phyloP scores from a whole-genome alignment of 169 alveolate genomes.

The Sarcocystis neurona region DNA sequence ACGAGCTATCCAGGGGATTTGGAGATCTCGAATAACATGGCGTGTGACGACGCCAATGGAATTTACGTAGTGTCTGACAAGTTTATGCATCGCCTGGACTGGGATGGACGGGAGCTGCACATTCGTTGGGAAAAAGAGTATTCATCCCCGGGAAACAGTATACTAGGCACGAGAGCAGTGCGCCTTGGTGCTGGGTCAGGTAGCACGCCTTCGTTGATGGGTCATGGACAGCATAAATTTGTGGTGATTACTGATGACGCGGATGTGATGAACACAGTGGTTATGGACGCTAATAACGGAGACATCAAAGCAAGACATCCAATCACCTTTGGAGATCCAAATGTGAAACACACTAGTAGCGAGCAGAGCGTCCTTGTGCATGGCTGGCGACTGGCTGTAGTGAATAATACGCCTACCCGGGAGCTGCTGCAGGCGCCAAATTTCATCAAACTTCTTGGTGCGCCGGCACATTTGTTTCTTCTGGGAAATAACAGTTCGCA shows the following conservation, averaged over 20 bases:
- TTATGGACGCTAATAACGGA: slow-evolving; percentile 60
- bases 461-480: slow-evolving; percentile 51
- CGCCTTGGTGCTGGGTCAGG: slow-evolving; percentile 67
- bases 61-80: slow-evolving; percentile 62
- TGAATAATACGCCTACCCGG: slow-evolving; percentile 61
- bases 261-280: slow-evolving; percentile 59
- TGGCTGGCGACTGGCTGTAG: slow-evolving; percentile 69
- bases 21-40: slow-evolving; percentile 66
- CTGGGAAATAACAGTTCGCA: slow-evolving; percentile 37
- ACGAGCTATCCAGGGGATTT: slow-evolving; percentile 33
- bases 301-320: slow-evolving; percentile 60
- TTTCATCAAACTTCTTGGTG: slow-evolving; percentile 52
- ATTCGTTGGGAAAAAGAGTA: slow-evolving; percentile 64
- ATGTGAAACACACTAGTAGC: slow-evolving; percentile 52
- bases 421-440: slow-evolving; percentile 50
- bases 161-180: slow-evolving; percentile 60
- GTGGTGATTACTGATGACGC: slow-evolving; percentile 65
- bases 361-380: slow-evolving; percentile 67
- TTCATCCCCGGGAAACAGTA: slow-evolving; percentile 29
- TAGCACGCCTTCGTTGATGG: slow-evolving; percentile 66
- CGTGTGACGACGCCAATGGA: slow-evolving; percentile 64
- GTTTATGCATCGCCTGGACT: slow-evolving; percentile 60
- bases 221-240: slow-evolving; percentile 35
- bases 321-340: slow-evolving; percentile 61
- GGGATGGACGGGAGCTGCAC: slow-evolving; percentile 50